Conservation (phyloP, 2,329 filamentous ascomycete genomes). For the Penicillium brasilianum region DNA sequence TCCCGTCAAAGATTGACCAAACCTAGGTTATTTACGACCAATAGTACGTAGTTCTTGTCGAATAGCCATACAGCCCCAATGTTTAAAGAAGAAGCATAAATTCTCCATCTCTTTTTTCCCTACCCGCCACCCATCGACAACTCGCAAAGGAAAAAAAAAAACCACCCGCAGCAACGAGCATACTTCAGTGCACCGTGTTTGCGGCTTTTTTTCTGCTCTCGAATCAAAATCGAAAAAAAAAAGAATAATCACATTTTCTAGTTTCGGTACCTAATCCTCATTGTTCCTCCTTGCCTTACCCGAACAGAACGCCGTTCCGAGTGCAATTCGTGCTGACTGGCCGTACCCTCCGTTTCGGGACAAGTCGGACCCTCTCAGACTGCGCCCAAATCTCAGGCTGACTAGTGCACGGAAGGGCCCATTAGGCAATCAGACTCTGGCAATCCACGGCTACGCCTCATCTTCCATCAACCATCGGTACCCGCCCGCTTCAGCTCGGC, state of each 20-base stretch:
- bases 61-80: no score
- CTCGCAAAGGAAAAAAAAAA: not conserved
- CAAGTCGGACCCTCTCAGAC: slow-evolving; percentile 36
- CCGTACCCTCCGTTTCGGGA: slow-evolving; percentile 31
- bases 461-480: slow-evolving; percentile 26
- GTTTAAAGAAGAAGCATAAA: no score
- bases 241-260: not conserved
- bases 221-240: not conserved
- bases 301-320: slow-evolving; percentile 21
- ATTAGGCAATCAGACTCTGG: slow-evolving; percentile 25
- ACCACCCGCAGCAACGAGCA: not conserved
- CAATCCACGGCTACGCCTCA: slow-evolving; percentile 30
- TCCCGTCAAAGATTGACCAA: not conserved
- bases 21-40: slow-evolving; percentile 1
- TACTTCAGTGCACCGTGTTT: not conserved
- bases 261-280: not conserved
- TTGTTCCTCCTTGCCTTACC: slow-evolving; percentile 12
- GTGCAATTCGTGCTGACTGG: slow-evolving; percentile 30
- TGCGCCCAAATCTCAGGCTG: not conserved
- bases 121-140: not conserved
- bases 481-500: slow-evolving; percentile 32
- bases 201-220: not conserved
- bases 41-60: not conserved
- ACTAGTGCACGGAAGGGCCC: not conserved
- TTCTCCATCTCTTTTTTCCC: not conserved